Conservation (phyloP, 768 basidiomycete species). For the Tephrocybe sp. region DNA sequence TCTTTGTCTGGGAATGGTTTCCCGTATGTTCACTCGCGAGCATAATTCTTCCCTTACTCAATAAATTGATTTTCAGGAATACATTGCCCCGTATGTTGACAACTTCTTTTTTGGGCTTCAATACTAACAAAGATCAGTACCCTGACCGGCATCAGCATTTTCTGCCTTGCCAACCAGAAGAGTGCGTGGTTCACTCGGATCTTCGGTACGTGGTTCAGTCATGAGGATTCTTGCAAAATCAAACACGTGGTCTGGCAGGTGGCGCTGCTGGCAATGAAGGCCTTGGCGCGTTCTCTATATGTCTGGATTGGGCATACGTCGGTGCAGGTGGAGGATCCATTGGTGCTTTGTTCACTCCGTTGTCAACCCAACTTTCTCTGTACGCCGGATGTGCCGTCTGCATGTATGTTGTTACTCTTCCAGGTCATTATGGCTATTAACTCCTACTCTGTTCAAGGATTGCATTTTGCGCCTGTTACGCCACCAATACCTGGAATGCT, state of each 20-base stretch:
- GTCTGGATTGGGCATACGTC: conserved; percentile 63
- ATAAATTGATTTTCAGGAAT: too few relatives aligned
- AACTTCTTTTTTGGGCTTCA: neutral
- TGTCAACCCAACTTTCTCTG: conserved; percentile 52
- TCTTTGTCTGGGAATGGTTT: conserved; percentile 59
- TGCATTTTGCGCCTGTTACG: conserved; percentile 42
- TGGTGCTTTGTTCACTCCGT: conserved; percentile 49
- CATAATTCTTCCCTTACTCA: too few relatives aligned
- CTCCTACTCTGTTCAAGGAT: conserved; percentile 25
- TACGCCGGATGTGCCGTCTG: conserved; percentile 51
- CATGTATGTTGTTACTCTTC: conserved; percentile 35
- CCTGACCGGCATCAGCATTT: conserved; percentile 60
- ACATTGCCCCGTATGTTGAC: conserved; percentile 36
- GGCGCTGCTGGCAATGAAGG: conserved; percentile 66
- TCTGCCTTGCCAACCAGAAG: conserved; percentile 48
- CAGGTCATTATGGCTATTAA: neutral
- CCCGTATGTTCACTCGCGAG: too few relatives aligned
- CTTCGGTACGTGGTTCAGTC: conserved; percentile 7
- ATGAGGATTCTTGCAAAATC: neutral
- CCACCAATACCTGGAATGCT: conserved; percentile 55
- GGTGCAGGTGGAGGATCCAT: conserved; percentile 45
- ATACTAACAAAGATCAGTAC: conserved; percentile 30
- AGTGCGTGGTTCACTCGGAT: conserved; percentile 34
- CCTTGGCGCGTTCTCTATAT: conserved; percentile 57
- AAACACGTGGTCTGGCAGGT: conserved; percentile 23